These are phyloP conservation scores for Clitocybe nebularis DNA, from an alignment of 1,284 basidiomycete species.

Conservation along the genomic window DNA sequence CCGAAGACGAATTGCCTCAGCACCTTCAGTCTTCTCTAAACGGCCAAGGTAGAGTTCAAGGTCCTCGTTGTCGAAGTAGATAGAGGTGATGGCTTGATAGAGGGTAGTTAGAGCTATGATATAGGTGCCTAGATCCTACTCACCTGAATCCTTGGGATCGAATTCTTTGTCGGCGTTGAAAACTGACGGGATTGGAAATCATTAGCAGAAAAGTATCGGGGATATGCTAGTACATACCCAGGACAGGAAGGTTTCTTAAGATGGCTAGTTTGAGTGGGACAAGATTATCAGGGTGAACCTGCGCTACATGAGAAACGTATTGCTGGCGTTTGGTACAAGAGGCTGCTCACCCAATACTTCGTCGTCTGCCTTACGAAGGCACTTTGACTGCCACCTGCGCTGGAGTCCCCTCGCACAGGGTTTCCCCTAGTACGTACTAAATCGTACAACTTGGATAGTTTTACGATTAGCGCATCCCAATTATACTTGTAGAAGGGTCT, in stretches of 20 bases:
- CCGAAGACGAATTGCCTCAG: constrained; percentile 91
- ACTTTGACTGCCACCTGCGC: constrained; percentile 92
- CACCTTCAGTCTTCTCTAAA: constrained; percentile 97
- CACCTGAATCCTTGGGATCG: constrained; percentile 83
- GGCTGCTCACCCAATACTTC: constrained; percentile 84
- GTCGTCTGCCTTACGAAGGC: constrained; percentile 98
- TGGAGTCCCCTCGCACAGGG: constrained; percentile 90
- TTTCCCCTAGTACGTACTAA: constrained; percentile 94
- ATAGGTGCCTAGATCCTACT: constrained; percentile 14
- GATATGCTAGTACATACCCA: constrained; percentile 51
- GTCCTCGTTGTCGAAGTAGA: constrained; percentile 94
- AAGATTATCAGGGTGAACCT: constrained; percentile 93
- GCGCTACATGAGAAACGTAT: background rate
- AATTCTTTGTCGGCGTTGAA: constrained; percentile 97
- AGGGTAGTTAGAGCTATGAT: background rate
- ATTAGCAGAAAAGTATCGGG: background rate
- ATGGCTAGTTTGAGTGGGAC: constrained; percentile 96
- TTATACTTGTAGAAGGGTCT: constrained; percentile 96
- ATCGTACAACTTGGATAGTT: constrained; percentile 94
- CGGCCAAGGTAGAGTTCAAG: constrained; percentile 97
- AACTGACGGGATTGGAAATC: constrained; percentile 44
- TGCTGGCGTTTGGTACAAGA: background rate
- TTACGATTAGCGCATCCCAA: constrained; percentile 93
- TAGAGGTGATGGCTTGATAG: constrained; percentile 72
- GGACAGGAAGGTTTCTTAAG: constrained; percentile 87